Percentiles rank a stretch among this genome's conserved stretches.
Conservation (phyloP, 129 eudicot species). For the Mikania micrantha region DNA sequence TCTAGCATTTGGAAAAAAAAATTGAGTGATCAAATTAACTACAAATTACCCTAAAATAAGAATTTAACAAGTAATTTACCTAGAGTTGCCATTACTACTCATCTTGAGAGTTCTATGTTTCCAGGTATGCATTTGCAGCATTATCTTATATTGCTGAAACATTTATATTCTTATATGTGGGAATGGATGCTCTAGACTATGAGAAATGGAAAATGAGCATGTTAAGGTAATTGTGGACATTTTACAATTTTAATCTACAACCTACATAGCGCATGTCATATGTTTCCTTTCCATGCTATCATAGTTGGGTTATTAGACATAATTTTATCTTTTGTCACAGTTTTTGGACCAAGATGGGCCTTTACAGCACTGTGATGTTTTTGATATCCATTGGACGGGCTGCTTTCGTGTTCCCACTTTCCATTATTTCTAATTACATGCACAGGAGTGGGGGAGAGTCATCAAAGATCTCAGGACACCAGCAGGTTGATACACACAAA, state of each 20-base stretch:
- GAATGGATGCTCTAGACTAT: slow-evolving; percentile 84
- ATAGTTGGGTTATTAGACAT: not conserved
- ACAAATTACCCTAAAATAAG: not conserved
- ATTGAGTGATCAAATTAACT: slow-evolving; percentile 7
- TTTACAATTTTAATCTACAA: not conserved
- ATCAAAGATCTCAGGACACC: slow-evolving; percentile 46
- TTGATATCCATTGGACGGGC: slow-evolving; percentile 74
- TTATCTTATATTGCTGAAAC: slow-evolving; percentile 94
- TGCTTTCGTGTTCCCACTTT: slow-evolving; percentile 82
- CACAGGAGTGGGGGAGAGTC: slow-evolving; percentile 42
- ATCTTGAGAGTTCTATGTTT: slow-evolving; percentile 5
- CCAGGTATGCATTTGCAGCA: slow-evolving; percentile 85
- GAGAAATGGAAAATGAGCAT: slow-evolving; percentile 79
- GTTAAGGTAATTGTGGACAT: slow-evolving; percentile 35
- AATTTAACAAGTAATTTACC: not conserved
- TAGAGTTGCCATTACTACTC: not conserved
- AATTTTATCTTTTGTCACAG: slow-evolving; percentile 30
- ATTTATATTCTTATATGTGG: slow-evolving; percentile 88
- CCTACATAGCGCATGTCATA: not conserved
- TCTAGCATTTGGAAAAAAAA: slow-evolving; percentile 4
- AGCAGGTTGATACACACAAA: slow-evolving; percentile 47
- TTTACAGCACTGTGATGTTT: slow-evolving; percentile 44
- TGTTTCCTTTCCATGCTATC: not conserved
- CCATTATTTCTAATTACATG: slow-evolving; percentile 60
- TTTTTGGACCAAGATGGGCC: slow-evolving; percentile 45